Base-by-base conservation (phyloP, 306 rosid genomes). In the Dalbergia oliveri region DNA sequence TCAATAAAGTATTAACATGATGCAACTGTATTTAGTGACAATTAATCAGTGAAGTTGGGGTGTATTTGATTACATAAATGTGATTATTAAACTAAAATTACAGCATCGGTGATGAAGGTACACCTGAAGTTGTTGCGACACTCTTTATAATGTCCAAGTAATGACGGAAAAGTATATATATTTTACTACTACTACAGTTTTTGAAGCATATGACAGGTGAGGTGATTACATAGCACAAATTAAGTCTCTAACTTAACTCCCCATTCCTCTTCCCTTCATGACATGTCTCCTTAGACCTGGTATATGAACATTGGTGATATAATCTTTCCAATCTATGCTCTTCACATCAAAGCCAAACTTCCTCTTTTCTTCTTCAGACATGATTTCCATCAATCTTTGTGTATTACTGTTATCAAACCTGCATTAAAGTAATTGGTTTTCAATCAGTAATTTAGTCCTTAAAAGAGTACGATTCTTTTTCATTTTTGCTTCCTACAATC, bases 341-440 rank as follows among this genome's bases (percentile, higher is more conserved):
- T 87, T 84, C 61, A 95, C 94, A 85, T 95, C 97, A 82, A 95
- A 95, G 7, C 88, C 94, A 84, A 95, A 95, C 19, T 80, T 84
- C 50, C 73, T 93, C 77, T 86, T 93, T 84, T 95, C 99, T 83
- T 95, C 96, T 71, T 87, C 98, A 12, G 90, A 88, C 98, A 91
- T 93, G 59, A 71, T 82, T 19, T 90, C 93, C 92, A 91, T 93
- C 66, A 95, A 73, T 79, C 81, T 86, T 73, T 91, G 83, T 63
- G 89, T 87, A 66, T 95, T 93, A 81, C 96, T 90, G 80, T 89
- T 93, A 72, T 95, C 99, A 88, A 95, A 93, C 87, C 98, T 95
- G 91, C 88, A 80, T 21, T 23, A 70, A 23, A 78, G 14, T 77
- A 61, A 7, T 73, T 62, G 13, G 35, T 41, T 66, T 26, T 11